Base-by-base conservation (phyloP, 495 filamentous ascomycete species). In the Lasiosphaeria ovina region DNA sequence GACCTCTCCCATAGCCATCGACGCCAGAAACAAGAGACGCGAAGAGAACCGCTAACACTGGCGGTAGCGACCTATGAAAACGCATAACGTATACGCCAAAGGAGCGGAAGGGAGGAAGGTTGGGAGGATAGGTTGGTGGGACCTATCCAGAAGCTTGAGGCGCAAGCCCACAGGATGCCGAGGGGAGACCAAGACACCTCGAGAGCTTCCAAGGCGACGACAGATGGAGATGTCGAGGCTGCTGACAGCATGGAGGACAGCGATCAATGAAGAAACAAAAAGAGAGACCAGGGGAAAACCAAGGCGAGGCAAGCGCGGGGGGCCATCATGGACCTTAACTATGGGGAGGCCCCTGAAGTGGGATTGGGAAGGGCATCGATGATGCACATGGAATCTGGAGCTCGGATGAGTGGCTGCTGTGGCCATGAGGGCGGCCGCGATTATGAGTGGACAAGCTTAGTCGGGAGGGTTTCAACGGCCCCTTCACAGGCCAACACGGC, bases 31-130 rank as follows among this genome's bases (percentile, higher is more conserved):
- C 16, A 31, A 47, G 33, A 16, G 55, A 47, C 4, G 42, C 32
- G 24, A 35, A 14, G 31, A 57, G 3, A 10, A 16, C 35, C 35
- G 54, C 54, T 31, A 44, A 16, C 34, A 38, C 33, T 9, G 35
- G 35, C n/a, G 54, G n/a, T 38, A 56, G 45, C 9, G 36, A 7
- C 3, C 6, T 42, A 31, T 7, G 24, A 16, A 38, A 47, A 45
- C 54, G 54, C 54, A 56, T 56, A 38, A n/a, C 11, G 12, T 11
- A 56, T 5, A 32, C 6, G 24, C 24, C 24, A 47, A n/a, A 47
- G 12, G 44, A 47, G 44, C 6, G 12, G 44, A 14, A 47, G 11
- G 11, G 44, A 14, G 44, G 44, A 42, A 42, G 38, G 38, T 7
- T 47, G 11, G 16, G 44, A 11, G 12, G 44, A 47, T 14, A 47